Evolutionary conservation across 768 basidiomycete genomes (phyloP), one percentile per base, ranked within the genome.

Genomic region (Rhodotorula taiwanensis): DNA sequence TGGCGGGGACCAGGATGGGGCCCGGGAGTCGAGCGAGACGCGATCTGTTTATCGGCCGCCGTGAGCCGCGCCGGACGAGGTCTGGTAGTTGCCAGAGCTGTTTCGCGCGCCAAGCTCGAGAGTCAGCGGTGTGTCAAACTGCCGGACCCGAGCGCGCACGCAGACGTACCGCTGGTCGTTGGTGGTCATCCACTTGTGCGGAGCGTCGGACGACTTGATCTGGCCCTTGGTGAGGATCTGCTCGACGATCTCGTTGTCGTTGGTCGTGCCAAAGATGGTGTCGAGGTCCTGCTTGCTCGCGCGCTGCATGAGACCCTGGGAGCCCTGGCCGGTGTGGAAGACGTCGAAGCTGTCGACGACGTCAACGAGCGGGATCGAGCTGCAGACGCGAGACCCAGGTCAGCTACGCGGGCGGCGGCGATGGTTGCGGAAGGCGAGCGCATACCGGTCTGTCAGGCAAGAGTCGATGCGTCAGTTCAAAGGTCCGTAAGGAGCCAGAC

Each of bases 281-380:
- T 89, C 87, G 59, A 93, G 83, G 71, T 89, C 84, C 74, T 92
- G 90, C 52, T 86, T 83, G n/a, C 88, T 90, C 16, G 87, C 80
- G 55, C 80, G 79, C 31, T 84, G 82, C 42, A 89, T 81, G 56
- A 83, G 74, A n/a, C 89, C 90, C 76, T 91, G 88, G 8, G 81
- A 75, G 52, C 67, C 67, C 75, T 89, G 87, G 28, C 76, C 75
- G 25, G 88, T 85, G 73, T 81, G 78, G 75, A 85, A 86, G 60
- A 92, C 78, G 41, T 80, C 71, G 78, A 86, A 91, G 5, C 87
- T 85, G 70, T 89, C 89, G n/a, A 91, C 86, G 50, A 92, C 83
- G 2, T 84, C 79, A n/a, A 82, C 75, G 18, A 91, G 77, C 48
- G 87, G 82, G 65, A 89, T 83, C 28, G 86, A 76, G 44, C 86